Evolutionary conservation across 176 grass and related monocot species (phyloP).

Genomic region (Typha latifolia): DNA sequence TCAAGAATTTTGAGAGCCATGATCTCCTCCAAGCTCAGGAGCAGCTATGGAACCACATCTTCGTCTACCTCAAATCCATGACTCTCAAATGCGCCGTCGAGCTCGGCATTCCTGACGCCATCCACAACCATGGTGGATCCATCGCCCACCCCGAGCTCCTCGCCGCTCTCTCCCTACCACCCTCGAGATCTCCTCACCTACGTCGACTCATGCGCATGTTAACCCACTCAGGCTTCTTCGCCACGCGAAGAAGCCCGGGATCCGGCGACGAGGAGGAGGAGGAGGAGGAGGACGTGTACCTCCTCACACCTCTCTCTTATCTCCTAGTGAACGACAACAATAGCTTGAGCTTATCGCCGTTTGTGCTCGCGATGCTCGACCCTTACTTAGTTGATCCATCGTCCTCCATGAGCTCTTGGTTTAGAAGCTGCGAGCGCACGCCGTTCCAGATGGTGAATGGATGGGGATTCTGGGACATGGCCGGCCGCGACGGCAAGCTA

Average conservation of each 20-base stretch:
- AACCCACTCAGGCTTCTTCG: background rate
- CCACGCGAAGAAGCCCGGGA: too few relatives aligned
- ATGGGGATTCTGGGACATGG: background rate
- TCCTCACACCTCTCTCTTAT: background rate
- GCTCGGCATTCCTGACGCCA: constrained; percentile 15
- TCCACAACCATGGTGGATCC: constrained; percentile 4
- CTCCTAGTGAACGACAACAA: background rate
- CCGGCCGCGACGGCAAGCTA: background rate
- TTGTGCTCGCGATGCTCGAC: too few relatives aligned
- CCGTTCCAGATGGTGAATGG: background rate
- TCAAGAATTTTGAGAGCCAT: background rate
- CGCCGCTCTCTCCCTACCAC: background rate
- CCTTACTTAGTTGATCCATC: background rate
- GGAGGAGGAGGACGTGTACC: background rate
- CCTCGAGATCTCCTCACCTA: background rate
- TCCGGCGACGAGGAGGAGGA: background rate
- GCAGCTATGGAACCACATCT: constrained; percentile 9
- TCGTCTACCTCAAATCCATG: background rate
- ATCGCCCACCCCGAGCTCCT: background rate
- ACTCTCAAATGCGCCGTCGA: constrained; percentile 13
- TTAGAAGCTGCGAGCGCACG: background rate
- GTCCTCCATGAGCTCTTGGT: background rate
- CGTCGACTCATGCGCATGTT: constrained; percentile 11
- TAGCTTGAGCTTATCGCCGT: too few relatives aligned
- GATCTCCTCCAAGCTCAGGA: background rate